These are phyloP conservation scores for Leccinum solheimii DNA, from an alignment of 1,284 basidiomycete species.

Conservation along the genomic window DNA sequence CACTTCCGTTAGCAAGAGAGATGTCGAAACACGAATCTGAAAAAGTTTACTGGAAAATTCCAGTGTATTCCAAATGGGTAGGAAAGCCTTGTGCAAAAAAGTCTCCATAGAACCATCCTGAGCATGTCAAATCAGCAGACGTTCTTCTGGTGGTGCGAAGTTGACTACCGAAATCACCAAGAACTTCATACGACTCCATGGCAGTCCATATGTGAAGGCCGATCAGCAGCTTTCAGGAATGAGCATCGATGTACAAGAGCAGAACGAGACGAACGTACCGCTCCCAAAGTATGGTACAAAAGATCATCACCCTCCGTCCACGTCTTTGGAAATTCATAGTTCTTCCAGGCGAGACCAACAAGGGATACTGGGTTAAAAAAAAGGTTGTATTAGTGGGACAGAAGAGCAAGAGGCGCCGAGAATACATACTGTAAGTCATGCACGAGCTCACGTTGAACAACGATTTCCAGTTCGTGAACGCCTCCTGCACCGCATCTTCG, in stretches of 20 bases:
- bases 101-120: slow-evolving; percentile 97
- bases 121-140: slow-evolving; percentile 6
- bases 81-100: slow-evolving; percentile 98
- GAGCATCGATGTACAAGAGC: not conserved
- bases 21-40: not conserved
- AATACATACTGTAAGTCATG: slow-evolving; percentile 85
- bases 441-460: slow-evolving; percentile 91
- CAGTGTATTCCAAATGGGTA: slow-evolving; percentile 89
- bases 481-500: slow-evolving; percentile 81
- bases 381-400: not conserved
- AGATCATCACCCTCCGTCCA: slow-evolving; percentile 92
- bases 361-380: slow-evolving; percentile 81
- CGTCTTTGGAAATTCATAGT: slow-evolving; percentile 75
- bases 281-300: slow-evolving; percentile 84
- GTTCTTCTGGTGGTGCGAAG: not conserved
- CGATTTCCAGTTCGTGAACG: slow-evolving; percentile 93
- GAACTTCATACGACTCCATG: slow-evolving; percentile 86
- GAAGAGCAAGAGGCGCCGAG: not conserved
- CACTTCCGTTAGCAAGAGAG: slow-evolving; percentile 3
- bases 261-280: slow-evolving; percentile 47
- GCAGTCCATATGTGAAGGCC: slow-evolving; percentile 92
- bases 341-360: slow-evolving; percentile 82
- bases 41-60: slow-evolving; percentile 79
- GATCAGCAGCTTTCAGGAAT: slow-evolving; percentile 66
- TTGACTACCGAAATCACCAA: slow-evolving; percentile 82